Evolutionary conservation across 345 rosid genomes (phyloP).

Genomic region (Garcia nutans): DNA sequence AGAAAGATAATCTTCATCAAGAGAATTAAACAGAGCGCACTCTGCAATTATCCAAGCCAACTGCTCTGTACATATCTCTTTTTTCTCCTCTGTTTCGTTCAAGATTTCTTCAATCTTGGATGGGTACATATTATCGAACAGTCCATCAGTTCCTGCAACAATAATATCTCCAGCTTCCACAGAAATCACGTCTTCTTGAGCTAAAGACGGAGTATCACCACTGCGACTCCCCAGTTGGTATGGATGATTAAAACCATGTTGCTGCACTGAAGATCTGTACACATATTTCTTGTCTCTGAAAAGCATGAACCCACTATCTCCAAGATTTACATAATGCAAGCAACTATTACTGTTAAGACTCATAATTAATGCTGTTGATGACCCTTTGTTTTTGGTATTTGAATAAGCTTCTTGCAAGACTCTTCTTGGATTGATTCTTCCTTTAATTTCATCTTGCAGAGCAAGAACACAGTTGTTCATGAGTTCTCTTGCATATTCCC

Average conservation of each 20-base stretch:
- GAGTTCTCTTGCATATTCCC: constrained; percentile 21
- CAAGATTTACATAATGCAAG: constrained; percentile 20
- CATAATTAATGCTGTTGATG: constrained; percentile 26
- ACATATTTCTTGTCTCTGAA: constrained; percentile 7
- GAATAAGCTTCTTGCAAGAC: constrained; percentile 17
- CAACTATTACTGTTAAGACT: background rate
- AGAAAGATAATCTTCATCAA: background rate
- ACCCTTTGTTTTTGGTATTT: constrained; percentile 11
- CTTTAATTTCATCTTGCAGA: background rate
- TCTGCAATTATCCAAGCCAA: constrained; percentile 11
- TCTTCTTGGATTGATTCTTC: background rate
- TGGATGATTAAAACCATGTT: constrained; percentile 18
- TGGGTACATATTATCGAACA: constrained; percentile 24
- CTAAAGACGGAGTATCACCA: background rate
- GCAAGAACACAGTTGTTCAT: constrained; percentile 7
- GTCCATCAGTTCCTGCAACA: constrained; percentile 31
- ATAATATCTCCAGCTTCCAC: constrained; percentile 25
- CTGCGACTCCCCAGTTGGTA: constrained; percentile 10
- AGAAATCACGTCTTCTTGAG: background rate
- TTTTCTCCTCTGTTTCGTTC: background rate
- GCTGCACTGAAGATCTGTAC: constrained; percentile 18
- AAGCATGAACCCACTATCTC: constrained; percentile 33
- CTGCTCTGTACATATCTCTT: background rate
- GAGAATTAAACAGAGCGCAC: constrained; percentile 2
- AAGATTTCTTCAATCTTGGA: constrained; percentile 19